Evolutionary conservation across 2,329 filamentous ascomycete species (phyloP).

Genomic region (Colletotrichum echinochloae): DNA sequence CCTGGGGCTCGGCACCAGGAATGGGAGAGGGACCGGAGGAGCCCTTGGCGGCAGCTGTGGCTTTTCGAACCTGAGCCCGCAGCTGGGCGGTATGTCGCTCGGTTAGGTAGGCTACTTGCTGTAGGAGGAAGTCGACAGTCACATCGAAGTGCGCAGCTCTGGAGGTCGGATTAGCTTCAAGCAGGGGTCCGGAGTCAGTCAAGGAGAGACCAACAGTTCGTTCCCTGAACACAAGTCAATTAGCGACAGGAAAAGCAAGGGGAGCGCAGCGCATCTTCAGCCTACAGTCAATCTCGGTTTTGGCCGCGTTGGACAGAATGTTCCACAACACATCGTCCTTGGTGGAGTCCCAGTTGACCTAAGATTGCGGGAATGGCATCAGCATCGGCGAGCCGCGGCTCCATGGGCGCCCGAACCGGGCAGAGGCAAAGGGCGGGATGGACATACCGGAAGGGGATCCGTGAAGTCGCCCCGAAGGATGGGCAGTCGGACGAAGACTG

Average conservation of each 20-base stretch:
- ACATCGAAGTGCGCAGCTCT: conserved; percentile 85
- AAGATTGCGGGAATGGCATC: conserved; percentile 30
- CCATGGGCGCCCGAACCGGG: conserved; percentile 27
- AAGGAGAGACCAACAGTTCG: conserved; percentile 70
- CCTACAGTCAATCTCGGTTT: conserved; percentile 89
- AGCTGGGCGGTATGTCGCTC: conserved; percentile 92
- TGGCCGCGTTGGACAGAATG: conserved; percentile 83
- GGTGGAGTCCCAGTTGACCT: conserved; percentile 88
- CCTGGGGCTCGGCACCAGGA: conserved; percentile 60
- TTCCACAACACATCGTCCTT: conserved; percentile 95
- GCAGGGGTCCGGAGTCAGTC: conserved; percentile 21
- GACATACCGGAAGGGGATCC: conserved; percentile 84
- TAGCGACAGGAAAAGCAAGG: conserved; percentile 5
- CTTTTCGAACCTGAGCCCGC: conserved; percentile 87
- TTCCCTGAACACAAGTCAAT: conserved; percentile 68
- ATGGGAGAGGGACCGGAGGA: conserved; percentile 69
- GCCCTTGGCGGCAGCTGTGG: conserved; percentile 68
- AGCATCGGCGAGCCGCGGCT: conserved; percentile 40
- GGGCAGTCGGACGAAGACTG: conserved; percentile 89
- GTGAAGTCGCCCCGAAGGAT: conserved; percentile 89
- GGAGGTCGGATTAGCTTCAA: conserved; percentile 29
- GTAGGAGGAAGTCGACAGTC: conserved; percentile 86
- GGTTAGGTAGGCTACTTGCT: conserved; percentile 94
- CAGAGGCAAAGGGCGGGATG: conserved; percentile 6
- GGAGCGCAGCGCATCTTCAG: conserved; percentile 4